Conservation (phyloP, 768 basidiomycete genomes). For the Leccinum olivaceopallidum region DNA sequence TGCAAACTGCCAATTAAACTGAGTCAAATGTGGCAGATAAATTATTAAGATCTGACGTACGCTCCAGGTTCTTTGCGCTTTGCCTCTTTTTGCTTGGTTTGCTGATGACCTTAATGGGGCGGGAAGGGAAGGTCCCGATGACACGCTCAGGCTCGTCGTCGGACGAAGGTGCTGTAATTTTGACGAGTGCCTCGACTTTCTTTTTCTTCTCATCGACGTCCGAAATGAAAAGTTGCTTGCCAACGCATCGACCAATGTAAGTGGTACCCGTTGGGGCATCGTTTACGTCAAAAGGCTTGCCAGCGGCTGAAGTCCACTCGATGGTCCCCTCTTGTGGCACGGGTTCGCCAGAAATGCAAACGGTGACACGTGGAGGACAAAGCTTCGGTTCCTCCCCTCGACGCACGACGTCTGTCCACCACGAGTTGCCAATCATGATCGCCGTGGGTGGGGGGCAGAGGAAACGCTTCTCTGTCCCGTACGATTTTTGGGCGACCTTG, state of each 20-base stretch:
- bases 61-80: slow-evolving; percentile 88
- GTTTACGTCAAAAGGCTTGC: slow-evolving; percentile 80
- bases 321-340: slow-evolving; percentile 81
- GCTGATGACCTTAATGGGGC: slow-evolving; percentile 97
- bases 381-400: slow-evolving; percentile 74
- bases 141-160: slow-evolving; percentile 82
- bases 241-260: slow-evolving; percentile 90
- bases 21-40: slow-evolving; percentile 12
- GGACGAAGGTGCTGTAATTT: slow-evolving; percentile 76
- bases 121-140: slow-evolving; percentile 87
- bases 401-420: slow-evolving; percentile 86
- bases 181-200: slow-evolving; percentile 91
- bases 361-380: slow-evolving; percentile 76
- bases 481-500: slow-evolving; percentile 96
- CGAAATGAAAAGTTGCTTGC: slow-evolving; percentile 93
- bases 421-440: slow-evolving; percentile 90
- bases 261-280: slow-evolving; percentile 82
- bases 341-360: slow-evolving; percentile 92
- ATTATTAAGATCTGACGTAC: slow-evolving; percentile 49
- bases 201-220: slow-evolving; percentile 96
- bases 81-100: slow-evolving; percentile 98
- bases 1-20: slow-evolving; percentile 63
- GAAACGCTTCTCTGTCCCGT: slow-evolving; percentile 95
- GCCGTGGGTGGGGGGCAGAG: slow-evolving; percentile 93
- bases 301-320: slow-evolving; percentile 85